phyloP scores from a whole-genome alignment of 192 early-diverging fungal genomes.

The Glomus cerebriforme region DNA sequence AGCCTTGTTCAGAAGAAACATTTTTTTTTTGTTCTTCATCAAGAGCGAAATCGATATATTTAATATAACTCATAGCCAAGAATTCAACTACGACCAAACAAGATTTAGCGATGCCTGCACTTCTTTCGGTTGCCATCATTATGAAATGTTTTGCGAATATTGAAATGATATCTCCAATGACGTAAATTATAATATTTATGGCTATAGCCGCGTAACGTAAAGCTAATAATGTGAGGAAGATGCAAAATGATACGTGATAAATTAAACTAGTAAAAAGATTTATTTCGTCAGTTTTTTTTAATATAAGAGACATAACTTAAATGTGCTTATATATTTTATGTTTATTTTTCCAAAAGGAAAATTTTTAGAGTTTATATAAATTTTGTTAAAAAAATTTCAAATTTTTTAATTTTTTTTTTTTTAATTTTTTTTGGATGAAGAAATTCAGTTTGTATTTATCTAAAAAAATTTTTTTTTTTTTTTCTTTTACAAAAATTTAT shows the following conservation, averaged over 20 bases:
- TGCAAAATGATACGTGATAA: background rate
- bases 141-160: background rate
- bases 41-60: background rate
- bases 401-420: background rate
- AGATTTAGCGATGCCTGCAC: background rate
- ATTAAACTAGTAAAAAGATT: background rate
- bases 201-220: background rate
- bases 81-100: background rate
- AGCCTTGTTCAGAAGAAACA: background rate
- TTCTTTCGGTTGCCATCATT: background rate
- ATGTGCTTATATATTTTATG: background rate
- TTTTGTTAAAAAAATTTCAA: too few relatives aligned
- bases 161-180: background rate
- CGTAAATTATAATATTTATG: background rate
- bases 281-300: background rate
- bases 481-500: too few relatives aligned
- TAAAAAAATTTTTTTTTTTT: background rate
- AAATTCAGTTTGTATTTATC: background rate
- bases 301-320: background rate
- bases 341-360: background rate
- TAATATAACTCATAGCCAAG: background rate
- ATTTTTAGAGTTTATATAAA: too few relatives aligned
- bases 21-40: background rate
- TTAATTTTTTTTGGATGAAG: background rate
- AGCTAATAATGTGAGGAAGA: background rate